These are phyloP conservation scores for Polytrichum formosum DNA, from an alignment of 225 moss, liverwort and hornwort species.

Conservation along the genomic window DNA sequence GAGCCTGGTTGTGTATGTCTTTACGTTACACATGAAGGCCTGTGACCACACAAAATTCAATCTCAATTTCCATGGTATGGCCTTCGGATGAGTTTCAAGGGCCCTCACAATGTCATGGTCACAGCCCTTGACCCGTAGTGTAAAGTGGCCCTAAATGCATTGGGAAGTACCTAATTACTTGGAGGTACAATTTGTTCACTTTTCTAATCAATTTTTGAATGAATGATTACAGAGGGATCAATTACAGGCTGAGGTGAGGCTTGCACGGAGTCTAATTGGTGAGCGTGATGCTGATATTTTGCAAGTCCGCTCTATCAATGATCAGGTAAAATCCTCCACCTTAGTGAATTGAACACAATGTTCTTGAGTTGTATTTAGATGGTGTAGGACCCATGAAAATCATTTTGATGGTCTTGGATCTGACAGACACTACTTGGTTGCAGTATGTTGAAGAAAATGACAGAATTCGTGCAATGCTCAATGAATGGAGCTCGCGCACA, in stretches of 20 bases:
- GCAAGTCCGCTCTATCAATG: conserved; percentile 70
- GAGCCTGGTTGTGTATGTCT: too few relatives aligned
- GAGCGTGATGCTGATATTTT: conserved; percentile 84
- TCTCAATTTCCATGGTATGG: too few relatives aligned
- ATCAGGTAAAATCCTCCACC: conserved; percentile 47
- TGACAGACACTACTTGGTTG: conserved; percentile 1
- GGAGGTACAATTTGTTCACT: background rate
- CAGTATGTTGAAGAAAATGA: conserved; percentile 92
- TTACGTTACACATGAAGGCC: too few relatives aligned
- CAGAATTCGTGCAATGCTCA: conserved; percentile 84
- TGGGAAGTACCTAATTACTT: too few relatives aligned
- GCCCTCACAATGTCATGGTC: too few relatives aligned
- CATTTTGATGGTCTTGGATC: too few relatives aligned
- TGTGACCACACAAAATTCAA: too few relatives aligned
- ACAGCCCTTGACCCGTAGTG: too few relatives aligned
- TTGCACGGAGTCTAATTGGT: conserved; percentile 71
- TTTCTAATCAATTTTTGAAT: conserved; percentile 15
- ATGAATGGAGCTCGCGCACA: conserved; percentile 93
- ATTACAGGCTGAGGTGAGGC: conserved; percentile 72
- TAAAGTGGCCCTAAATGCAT: too few relatives aligned
- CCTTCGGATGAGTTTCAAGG: too few relatives aligned
- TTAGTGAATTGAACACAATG: background rate
- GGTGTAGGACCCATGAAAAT: background rate
- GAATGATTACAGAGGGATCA: conserved; percentile 77
- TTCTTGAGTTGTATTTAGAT: background rate